These are phyloP conservation scores for Termitomyces sp. DNA, from an alignment of 768 basidiomycete genomes.

Conservation along the genomic window DNA sequence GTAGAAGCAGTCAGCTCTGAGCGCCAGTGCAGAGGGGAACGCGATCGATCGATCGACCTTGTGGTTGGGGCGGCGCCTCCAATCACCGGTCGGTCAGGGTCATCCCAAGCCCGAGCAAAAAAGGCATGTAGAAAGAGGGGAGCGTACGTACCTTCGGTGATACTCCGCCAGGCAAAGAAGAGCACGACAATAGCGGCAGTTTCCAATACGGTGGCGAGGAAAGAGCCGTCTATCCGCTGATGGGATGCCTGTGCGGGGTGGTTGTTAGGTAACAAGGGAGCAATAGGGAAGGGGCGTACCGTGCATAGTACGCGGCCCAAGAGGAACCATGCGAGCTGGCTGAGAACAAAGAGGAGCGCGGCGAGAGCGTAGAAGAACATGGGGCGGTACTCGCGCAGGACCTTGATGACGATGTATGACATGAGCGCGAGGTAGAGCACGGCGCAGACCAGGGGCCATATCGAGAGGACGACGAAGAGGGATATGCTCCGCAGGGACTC, in stretches of 20 bases:
- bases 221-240: conserved; percentile 76
- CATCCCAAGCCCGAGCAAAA: no score
- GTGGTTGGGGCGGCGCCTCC: no score
- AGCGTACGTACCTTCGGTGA: conserved; percentile 80
- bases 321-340: conserved; percentile 81
- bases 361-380: conserved; percentile 74
- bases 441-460: conserved; percentile 57
- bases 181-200: conserved; percentile 64
- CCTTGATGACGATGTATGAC: conserved; percentile 69
- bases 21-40: no score
- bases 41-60: no score
- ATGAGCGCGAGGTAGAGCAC: conserved; percentile 70
- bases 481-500: conserved; percentile 56
- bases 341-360: conserved; percentile 70
- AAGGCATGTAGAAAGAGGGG: no score
- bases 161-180: conserved; percentile 80
- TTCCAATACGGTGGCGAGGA: conserved; percentile 81
- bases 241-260: conserved; percentile 46
- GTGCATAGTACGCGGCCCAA: conserved; percentile 74
- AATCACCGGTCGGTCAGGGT: no score
- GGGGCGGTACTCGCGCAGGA: conserved; percentile 77
- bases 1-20: no score
- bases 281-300: conserved; percentile 17
- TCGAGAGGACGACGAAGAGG: conserved; percentile 73
- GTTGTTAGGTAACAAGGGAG: neutral